phyloP scores from a whole-genome alignment of 78 protist species.

The Creolimax fragrantissima region DNA sequence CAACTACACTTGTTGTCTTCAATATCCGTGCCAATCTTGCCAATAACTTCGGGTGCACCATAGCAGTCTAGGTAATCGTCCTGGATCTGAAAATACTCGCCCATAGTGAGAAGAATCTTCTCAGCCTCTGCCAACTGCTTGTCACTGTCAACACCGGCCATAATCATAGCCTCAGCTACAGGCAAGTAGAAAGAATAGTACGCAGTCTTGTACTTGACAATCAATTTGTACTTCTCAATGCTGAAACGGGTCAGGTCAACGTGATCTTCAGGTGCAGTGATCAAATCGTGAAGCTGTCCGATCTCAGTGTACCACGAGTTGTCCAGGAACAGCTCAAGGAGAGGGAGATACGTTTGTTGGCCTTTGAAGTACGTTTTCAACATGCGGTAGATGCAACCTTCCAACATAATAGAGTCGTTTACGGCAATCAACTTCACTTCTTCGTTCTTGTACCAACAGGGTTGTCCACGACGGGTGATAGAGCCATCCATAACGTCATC shows the following conservation, averaged over 20 bases:
- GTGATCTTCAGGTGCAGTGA: conserved; percentile 55
- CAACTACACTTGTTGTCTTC: conserved; percentile 93
- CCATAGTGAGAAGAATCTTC: conserved; percentile 75
- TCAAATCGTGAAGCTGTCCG: conserved; percentile 89
- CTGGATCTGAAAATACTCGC: conserved; percentile 84
- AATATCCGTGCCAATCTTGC: conserved; percentile 95
- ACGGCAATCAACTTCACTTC: conserved; percentile 75
- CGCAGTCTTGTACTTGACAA: conserved; percentile 95
- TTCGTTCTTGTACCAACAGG: conserved; percentile 71
- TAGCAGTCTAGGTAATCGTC: conserved; percentile 96
- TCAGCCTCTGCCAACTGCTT: conserved; percentile 44
- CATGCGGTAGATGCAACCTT: conserved; percentile 62
- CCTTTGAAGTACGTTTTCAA: conserved; percentile 66
- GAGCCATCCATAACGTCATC: conserved; percentile 97
- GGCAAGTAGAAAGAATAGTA: conserved; percentile 94
- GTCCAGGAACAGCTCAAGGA: conserved; percentile 76
- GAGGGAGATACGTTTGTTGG: conserved; percentile 46
- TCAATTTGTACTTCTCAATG: conserved; percentile 53
- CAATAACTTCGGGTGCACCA: conserved; percentile 84
- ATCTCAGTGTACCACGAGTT: conserved; percentile 75
- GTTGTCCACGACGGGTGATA: conserved; percentile 83
- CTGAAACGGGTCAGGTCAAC: conserved; percentile 51
- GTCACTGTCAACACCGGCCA: conserved; percentile 49
- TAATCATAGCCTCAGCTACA: conserved; percentile 72
- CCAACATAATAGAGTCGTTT: conserved; percentile 86